A percentile compares a stretch with the other conserved stretches of the same genome.
Conservation (phyloP, 2,329 filamentous ascomycete species). For the Orbilia brochopaga region DNA sequence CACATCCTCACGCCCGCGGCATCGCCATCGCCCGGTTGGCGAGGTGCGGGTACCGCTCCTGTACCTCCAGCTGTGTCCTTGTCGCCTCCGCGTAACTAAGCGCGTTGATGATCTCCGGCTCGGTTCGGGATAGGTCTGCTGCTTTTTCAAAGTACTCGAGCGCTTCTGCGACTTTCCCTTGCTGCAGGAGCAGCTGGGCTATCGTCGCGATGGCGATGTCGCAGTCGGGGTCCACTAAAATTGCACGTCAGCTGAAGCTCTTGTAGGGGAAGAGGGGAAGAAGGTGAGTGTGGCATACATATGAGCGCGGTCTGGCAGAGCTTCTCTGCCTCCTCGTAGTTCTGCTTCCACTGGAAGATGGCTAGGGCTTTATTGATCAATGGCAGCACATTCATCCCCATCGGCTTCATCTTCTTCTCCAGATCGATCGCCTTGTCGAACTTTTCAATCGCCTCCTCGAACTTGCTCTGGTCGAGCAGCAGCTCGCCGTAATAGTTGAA, state of each 20-base stretch:
- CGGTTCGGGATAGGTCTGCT: conserved; percentile 89
- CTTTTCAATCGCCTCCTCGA: conserved; percentile 92
- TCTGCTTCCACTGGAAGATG: conserved; percentile 97
- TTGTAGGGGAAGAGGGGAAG: no score
- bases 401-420: conserved; percentile 91
- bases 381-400: conserved; percentile 95
- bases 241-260: conserved; percentile 27
- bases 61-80: conserved; percentile 87
- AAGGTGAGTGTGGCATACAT: conserved; percentile 67
- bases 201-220: conserved; percentile 98
- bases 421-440: conserved; percentile 99
- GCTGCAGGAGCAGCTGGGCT: conserved; percentile 94
- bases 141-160: conserved; percentile 97
- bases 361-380: conserved; percentile 98
- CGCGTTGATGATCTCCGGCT: conserved; percentile 94
- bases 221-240: conserved; percentile 90
- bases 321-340: conserved; percentile 92
- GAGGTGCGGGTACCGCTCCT: conserved; percentile 82
- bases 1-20: conserved; percentile 6
- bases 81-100: conserved; percentile 97
- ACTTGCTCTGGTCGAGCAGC: conserved; percentile 94
- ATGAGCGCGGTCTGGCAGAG: conserved; percentile 97
- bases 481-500: conserved; percentile 99
- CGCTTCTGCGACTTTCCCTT: conserved; percentile 94
- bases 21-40: conserved; percentile 64